These are phyloP conservation scores for Alternaria consortialis DNA, from an alignment of 2,329 filamentous ascomycete genomes.

Conservation along the genomic window DNA sequence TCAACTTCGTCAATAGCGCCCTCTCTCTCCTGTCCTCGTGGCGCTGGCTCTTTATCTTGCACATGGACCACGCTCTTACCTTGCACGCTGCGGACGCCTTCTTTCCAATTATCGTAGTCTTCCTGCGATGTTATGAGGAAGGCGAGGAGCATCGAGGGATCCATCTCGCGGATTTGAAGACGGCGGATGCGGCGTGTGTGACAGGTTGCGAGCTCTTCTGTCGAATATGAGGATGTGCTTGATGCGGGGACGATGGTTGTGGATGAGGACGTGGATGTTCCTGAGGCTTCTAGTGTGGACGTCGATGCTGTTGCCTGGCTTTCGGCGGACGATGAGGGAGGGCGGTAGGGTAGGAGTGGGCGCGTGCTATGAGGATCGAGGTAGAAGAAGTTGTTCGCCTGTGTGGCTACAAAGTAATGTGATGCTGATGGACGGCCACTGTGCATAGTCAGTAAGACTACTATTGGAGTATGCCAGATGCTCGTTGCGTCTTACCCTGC, in stretches of 20 bases:
- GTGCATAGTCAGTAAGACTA: conserved; percentile 18
- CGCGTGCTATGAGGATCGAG: conserved; percentile 92
- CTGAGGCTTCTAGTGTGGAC: conserved; percentile 19
- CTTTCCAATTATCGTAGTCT: conserved; percentile 86
- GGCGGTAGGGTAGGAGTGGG: conserved; percentile 71
- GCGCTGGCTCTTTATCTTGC: conserved; percentile 71
- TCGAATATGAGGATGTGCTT: conserved; percentile 63
- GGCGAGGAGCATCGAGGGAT: conserved; percentile 96
- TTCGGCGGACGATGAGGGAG: conserved; percentile 6
- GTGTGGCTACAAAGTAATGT: conserved; percentile 77
- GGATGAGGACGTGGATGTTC: conserved; percentile 25
- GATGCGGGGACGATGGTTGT: conserved; percentile 33
- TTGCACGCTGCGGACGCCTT: conserved; percentile 75
- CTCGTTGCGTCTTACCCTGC: conserved; percentile 72
- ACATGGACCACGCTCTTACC: conserved; percentile 85
- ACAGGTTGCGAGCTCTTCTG: conserved; percentile 80
- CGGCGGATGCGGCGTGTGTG: conserved; percentile 86
- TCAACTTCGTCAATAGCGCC: conserved; percentile 90
- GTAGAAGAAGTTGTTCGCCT: conserved; percentile 87
- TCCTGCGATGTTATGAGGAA: conserved; percentile 84
- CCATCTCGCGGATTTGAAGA: conserved; percentile 89
- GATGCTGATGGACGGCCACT: conserved; percentile 93
- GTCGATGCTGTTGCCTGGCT: not conserved
- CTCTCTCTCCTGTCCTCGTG: conserved; percentile 66
- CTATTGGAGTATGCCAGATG: not conserved